Percentiles rank a stretch among this genome's conserved stretches.
Evolutionary conservation across 257 asterid species (phyloP).

Genomic region (Solanum neorickii): DNA sequence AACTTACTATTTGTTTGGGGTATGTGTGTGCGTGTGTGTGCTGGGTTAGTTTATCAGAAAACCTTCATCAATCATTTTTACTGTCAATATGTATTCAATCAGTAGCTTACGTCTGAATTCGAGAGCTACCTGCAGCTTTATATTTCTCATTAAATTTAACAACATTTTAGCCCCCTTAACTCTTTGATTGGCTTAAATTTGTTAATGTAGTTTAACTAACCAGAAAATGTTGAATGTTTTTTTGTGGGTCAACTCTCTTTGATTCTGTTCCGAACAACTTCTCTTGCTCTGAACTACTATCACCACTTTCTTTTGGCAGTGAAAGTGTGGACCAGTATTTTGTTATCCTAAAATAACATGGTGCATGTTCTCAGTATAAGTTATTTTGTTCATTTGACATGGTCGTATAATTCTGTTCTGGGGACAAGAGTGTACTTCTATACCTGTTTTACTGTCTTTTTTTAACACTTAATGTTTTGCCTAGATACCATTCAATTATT

Average conservation of each 20-base stretch:
- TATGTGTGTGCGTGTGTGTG: background rate
- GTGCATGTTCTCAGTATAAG: background rate
- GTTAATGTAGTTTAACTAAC: background rate
- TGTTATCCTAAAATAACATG: background rate
- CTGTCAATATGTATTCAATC: background rate
- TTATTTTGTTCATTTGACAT: background rate
- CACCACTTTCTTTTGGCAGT: background rate
- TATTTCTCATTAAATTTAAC: background rate
- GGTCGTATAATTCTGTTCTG: background rate
- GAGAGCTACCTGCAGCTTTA: background rate
- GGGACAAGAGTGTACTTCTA: background rate
- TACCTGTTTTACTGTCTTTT: background rate
- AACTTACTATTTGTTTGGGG: background rate
- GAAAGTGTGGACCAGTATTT: background rate
- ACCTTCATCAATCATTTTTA: background rate
- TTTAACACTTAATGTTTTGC: conserved; percentile 9
- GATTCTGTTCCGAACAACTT: background rate
- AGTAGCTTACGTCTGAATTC: background rate
- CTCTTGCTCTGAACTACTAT: background rate
- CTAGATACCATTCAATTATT: conserved; percentile 56
- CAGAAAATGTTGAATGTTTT: background rate
- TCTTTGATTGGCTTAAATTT: background rate
- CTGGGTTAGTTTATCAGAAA: background rate
- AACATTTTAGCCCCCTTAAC: background rate
- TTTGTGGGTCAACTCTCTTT: background rate